Conservation (phyloP, 768 basidiomycete species). For the Hygrophorus pudorinus region DNA sequence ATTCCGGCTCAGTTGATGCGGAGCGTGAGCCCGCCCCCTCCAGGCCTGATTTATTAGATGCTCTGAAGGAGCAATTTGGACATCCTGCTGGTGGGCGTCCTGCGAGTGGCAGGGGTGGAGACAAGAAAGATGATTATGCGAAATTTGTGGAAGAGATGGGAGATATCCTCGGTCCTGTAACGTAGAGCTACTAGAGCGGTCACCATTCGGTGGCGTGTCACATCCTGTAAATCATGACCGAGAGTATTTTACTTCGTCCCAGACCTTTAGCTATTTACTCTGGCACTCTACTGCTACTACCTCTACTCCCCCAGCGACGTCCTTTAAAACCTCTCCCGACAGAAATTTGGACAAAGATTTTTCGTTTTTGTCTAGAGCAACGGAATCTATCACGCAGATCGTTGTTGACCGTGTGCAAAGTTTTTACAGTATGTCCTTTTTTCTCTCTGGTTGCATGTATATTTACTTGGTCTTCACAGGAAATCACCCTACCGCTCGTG, state of each 20-base stretch:
- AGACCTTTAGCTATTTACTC: constrained; percentile 53
- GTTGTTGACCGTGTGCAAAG: constrained; percentile 32
- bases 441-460: background rate
- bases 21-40: constrained; percentile 23
- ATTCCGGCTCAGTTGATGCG: constrained; percentile 20
- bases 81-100: constrained; percentile 15
- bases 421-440: constrained; percentile 31
- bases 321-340: constrained; percentile 47
- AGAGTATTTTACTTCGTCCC: constrained; percentile 47
- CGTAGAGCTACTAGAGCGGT: background rate
- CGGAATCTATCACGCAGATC: constrained; percentile 13
- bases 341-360: constrained; percentile 64
- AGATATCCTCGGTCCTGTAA: constrained; percentile 39
- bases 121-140: constrained; percentile 60
- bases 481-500: constrained; percentile 54
- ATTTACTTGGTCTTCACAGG: constrained; percentile 27
- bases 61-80: constrained; percentile 54
- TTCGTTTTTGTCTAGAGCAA: constrained; percentile 26
- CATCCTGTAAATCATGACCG: constrained; percentile 18
- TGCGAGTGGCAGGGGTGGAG: constrained; percentile 7
- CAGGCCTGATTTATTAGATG: constrained; percentile 58
- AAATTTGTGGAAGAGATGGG: constrained; percentile 72
- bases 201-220: background rate
- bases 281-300: constrained; percentile 55
- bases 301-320: constrained; percentile 49